A percentile compares a stretch with the other conserved stretches of the same genome.
These are phyloP conservation scores for Trichoderma koningii DNA, from an alignment of 2,329 filamentous ascomycete species.

Conservation along the genomic window DNA sequence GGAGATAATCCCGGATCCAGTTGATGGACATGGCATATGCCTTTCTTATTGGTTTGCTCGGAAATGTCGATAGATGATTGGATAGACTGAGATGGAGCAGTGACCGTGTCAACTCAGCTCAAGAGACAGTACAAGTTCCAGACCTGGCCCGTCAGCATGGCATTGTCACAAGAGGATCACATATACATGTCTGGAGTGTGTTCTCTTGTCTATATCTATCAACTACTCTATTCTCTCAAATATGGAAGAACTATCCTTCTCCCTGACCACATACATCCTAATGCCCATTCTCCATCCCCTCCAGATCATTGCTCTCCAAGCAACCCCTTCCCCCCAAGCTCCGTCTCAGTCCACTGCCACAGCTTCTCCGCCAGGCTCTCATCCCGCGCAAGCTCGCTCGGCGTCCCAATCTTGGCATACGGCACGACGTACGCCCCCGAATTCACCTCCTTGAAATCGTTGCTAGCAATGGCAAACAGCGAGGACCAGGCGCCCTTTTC, in stretches of 20 bases:
- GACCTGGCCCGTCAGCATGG: no score
- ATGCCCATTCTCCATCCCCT: neutral
- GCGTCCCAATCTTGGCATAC: conserved; percentile 32
- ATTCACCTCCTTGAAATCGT: conserved; percentile 28
- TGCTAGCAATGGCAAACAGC: conserved; percentile 32
- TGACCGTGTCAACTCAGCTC: neutral
- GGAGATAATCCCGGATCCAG: neutral
- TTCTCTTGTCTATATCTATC: no score
- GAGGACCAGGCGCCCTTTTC: conserved; percentile 33
- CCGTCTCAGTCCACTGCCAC: conserved; percentile 28
- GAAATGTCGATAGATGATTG: neutral
- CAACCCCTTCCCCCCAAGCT: conserved; percentile 27
- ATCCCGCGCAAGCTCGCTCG: conserved; percentile 30
- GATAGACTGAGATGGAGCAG: neutral
- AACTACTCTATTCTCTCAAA: no score
- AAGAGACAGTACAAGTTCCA: neutral
- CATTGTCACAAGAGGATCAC: no score
- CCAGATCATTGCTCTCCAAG: neutral
- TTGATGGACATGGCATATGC: neutral
- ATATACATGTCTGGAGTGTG: no score
- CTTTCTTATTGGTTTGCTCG: conserved; percentile 13
- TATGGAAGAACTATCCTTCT: no score
- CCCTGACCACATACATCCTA: no score
- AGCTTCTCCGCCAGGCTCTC: conserved; percentile 28
- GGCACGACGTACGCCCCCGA: conserved; percentile 33